These are phyloP conservation scores for Sporisorium iseilematis-ciliati DNA, from an alignment of 1,284 basidiomycete species.

Conservation along the genomic window DNA sequence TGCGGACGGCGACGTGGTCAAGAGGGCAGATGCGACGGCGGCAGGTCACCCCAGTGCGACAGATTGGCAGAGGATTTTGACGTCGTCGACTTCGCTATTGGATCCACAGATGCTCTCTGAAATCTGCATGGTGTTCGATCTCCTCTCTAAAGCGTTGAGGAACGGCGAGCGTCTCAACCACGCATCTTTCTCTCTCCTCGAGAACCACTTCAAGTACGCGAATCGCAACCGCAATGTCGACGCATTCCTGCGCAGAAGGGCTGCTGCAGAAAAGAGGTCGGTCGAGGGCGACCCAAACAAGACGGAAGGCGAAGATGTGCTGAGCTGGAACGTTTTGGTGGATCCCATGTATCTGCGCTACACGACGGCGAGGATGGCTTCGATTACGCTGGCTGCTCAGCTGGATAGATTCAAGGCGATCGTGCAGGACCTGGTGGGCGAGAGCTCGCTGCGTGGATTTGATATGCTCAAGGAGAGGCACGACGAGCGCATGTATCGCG, in stretches of 20 bases:
- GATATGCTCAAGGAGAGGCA: constrained; percentile 42
- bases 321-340: constrained; percentile 44
- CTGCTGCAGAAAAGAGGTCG: constrained; percentile 5
- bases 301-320: constrained; percentile 20
- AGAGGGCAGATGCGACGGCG: not conserved
- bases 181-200: constrained; percentile 34
- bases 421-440: constrained; percentile 51
- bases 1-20: constrained; percentile 10
- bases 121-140: constrained; percentile 51
- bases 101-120: constrained; percentile 49
- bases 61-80: constrained; percentile 50
- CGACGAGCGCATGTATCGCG: constrained; percentile 33
- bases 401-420: constrained; percentile 55
- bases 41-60: not conserved
- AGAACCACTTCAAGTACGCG: constrained; percentile 43
- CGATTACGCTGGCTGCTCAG: constrained; percentile 42
- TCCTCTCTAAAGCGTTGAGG: constrained; percentile 48
- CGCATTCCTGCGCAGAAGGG: constrained; percentile 25
- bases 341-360: constrained; percentile 55
- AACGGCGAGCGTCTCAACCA: constrained; percentile 52
- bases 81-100: constrained; percentile 51
- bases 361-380: constrained; percentile 52
- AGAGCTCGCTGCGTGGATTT: constrained; percentile 44
- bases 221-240: constrained; percentile 27
- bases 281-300: not conserved